These are phyloP conservation scores for Lachancea meyersii DNA, from an alignment of 805 yeast species.

Conservation along the genomic window DNA sequence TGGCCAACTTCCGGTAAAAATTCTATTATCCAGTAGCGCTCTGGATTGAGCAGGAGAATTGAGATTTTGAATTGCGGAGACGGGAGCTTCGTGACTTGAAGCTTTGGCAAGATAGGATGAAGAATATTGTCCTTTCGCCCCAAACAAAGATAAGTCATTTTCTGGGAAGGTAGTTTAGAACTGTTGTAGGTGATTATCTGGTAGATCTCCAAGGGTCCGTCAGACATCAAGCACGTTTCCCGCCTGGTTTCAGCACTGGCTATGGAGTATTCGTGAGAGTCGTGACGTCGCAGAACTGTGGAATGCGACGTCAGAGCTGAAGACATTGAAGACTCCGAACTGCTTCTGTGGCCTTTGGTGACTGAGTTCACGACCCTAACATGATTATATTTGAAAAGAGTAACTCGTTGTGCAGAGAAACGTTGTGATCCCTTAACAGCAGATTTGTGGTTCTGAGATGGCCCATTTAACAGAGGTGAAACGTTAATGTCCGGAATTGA, in stretches of 20 bases:
- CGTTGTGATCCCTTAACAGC: constrained; percentile 11
- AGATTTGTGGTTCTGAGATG: background rate
- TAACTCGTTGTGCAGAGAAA: constrained; percentile 28
- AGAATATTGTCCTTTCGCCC: constrained; percentile 39
- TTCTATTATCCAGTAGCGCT: constrained; percentile 61
- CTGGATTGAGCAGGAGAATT: constrained; percentile 66
- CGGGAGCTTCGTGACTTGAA: constrained; percentile 49
- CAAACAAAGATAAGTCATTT: constrained; percentile 27
- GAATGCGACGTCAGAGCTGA: constrained; percentile 7
- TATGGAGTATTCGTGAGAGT: background rate
- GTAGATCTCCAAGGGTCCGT: constrained; percentile 30
- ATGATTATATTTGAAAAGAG: constrained; percentile 24
- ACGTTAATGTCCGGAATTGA: background rate
- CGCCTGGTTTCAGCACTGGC: constrained; percentile 3
- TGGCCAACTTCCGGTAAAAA: constrained; percentile 19
- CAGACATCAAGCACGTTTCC: constrained; percentile 18
- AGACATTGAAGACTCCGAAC: constrained; percentile 10
- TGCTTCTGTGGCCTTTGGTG: constrained; percentile 7
- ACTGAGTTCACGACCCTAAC: constrained; percentile 22
- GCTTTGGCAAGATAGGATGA: constrained; percentile 65
- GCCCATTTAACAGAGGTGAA: background rate
- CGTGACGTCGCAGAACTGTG: constrained; percentile 3
- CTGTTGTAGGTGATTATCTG: constrained; percentile 24
- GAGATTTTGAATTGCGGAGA: constrained; percentile 40
- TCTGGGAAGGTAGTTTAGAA: constrained; percentile 10